Evolutionary conservation across 306 rosid genomes (phyloP).

Genomic region (Abrus pulchellus): DNA sequence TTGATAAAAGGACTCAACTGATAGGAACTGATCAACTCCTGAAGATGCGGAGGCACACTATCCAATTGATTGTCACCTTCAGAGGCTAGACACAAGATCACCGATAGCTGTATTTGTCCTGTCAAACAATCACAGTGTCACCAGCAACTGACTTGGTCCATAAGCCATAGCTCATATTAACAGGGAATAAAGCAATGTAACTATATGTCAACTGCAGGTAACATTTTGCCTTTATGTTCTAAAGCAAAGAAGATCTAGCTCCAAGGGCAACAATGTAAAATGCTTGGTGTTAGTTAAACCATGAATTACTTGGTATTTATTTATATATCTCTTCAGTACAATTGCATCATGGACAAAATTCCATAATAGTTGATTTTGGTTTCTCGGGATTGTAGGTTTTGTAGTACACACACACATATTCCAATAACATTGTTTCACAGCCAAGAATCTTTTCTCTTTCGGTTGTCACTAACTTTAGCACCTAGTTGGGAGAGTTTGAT

Average conservation of each 20-base stretch:
- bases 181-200: conserved; percentile 17
- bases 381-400: not conserved
- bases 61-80: conserved; percentile 63
- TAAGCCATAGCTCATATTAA: conserved; percentile 7
- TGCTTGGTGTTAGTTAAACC: not conserved
- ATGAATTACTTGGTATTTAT: not conserved
- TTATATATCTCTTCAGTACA: conserved; percentile 5
- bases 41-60: conserved; percentile 59
- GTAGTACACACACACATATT: not conserved
- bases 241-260: conserved; percentile 18
- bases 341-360: not conserved
- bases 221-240: not conserved
- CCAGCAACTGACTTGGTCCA: conserved; percentile 9
- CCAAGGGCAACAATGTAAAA: not conserved
- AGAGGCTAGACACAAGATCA: conserved; percentile 73
- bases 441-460: not conserved
- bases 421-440: not conserved
- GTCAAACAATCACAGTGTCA: conserved; percentile 52
- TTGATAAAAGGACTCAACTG: conserved; percentile 87
- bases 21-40: conserved; percentile 68
- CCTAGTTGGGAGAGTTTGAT: conserved; percentile 2
- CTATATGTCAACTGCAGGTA: not conserved
- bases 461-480: not conserved
- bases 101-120: conserved; percentile 68
- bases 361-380: conserved; percentile 5